Conservation (phyloP, 768 basidiomycete species). For the Pleurotus cornucopiae region DNA sequence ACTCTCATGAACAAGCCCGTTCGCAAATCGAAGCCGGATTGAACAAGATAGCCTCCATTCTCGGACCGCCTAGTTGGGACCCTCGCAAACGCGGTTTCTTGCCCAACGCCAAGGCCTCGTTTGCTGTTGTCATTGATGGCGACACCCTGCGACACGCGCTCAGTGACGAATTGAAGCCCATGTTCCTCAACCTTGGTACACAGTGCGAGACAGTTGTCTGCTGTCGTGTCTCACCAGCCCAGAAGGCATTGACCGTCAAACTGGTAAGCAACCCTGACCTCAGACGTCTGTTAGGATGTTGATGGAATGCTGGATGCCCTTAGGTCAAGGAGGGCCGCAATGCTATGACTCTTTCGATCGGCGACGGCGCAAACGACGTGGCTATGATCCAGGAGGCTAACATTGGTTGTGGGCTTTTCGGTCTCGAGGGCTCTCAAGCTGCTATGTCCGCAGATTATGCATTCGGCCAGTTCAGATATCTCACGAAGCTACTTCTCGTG, state of each 20-base stretch:
- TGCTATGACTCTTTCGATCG: slow-evolving; percentile 95
- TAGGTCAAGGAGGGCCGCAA: slow-evolving; percentile 94
- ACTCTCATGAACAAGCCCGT: slow-evolving; percentile 67
- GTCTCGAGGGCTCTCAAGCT: slow-evolving; percentile 94
- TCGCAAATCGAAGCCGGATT: slow-evolving; percentile 87
- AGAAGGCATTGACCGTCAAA: slow-evolving; percentile 96
- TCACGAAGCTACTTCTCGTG: slow-evolving; percentile 87
- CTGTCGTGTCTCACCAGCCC: slow-evolving; percentile 95
- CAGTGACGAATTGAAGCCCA: slow-evolving; percentile 66
- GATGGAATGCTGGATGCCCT: neutral
- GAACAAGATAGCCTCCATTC: slow-evolving; percentile 88
- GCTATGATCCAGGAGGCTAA: slow-evolving; percentile 99
- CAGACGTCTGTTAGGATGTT: no score
- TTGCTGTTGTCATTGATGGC: slow-evolving; percentile 96
- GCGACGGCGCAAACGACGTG: slow-evolving; percentile 97
- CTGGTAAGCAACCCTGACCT: slow-evolving; percentile 46
- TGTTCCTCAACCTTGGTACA: slow-evolving; percentile 90
- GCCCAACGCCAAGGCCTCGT: slow-evolving; percentile 62
- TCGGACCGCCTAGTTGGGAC: slow-evolving; percentile 70
- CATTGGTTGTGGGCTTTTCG: slow-evolving; percentile 90
- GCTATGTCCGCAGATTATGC: slow-evolving; percentile 99
- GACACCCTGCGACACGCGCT: slow-evolving; percentile 86
- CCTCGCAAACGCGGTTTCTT: slow-evolving; percentile 63
- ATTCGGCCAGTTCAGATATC: slow-evolving; percentile 93
- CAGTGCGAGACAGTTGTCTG: slow-evolving; percentile 98